Percentiles rank a stretch among this genome's conserved stretches.
phyloP scores from a whole-genome alignment of 2,329 filamentous ascomycete genomes.

The Pseudogymnoascus pannorum region DNA sequence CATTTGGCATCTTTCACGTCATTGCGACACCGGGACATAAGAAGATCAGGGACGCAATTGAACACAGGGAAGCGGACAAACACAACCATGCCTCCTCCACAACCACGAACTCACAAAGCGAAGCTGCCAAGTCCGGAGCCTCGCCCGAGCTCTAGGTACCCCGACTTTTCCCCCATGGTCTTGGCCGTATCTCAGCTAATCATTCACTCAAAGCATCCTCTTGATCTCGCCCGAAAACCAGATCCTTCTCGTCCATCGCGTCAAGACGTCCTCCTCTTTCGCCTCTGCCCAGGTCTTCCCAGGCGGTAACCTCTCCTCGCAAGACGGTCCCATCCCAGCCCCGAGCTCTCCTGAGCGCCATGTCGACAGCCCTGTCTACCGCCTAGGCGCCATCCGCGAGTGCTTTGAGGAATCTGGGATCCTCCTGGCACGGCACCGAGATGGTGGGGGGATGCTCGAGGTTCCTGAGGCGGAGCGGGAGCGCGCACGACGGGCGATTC shows the following conservation, averaged over 20 bases:
- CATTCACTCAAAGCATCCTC: constrained; percentile 52
- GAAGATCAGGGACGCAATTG: background rate
- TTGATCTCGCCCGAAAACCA: constrained; percentile 82
- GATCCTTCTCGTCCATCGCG: constrained; percentile 79
- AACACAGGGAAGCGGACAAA: background rate
- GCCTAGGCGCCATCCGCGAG: constrained; percentile 80
- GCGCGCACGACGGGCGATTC: constrained; percentile 59
- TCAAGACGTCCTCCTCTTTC: constrained; percentile 75
- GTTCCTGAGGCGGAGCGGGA: constrained; percentile 55
- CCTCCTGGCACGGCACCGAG: constrained; percentile 47
- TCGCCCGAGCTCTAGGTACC: background rate
- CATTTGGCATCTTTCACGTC: background rate
- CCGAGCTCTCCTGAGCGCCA: constrained; percentile 51
- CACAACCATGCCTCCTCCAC: background rate
- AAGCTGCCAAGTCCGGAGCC: constrained; percentile 2
- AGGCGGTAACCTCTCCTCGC: constrained; percentile 73
- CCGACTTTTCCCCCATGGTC: background rate
- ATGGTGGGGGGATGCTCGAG: constrained; percentile 49
- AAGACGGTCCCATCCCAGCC: constrained; percentile 57
- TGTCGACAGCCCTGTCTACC: constrained; percentile 63
- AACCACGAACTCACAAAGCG: background rate
- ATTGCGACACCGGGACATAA: background rate
- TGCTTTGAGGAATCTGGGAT: constrained; percentile 95
- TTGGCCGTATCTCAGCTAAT: background rate
- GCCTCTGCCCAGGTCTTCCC: constrained; percentile 93